Conservation (phyloP, 768 basidiomycete species). For the Porphyrellus cyaneotinctus region DNA sequence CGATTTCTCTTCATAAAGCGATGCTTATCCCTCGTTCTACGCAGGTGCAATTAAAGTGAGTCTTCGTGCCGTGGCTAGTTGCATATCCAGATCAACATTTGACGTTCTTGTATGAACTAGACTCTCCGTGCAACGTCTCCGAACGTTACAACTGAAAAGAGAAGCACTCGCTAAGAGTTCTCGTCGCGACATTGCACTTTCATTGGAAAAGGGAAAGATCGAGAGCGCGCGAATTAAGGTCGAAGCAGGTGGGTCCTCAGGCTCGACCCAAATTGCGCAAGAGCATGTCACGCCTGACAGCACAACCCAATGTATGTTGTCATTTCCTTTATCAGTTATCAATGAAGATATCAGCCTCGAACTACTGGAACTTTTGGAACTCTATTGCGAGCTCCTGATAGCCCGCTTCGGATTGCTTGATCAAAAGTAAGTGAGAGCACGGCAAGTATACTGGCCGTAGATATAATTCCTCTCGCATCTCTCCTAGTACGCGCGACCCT, state of each 20-base stretch:
- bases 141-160: conserved; percentile 90
- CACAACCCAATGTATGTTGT: conserved; percentile 10
- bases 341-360: conserved; percentile 84
- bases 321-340: conserved; percentile 49
- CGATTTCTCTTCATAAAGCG: neutral
- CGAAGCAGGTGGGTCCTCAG: conserved; percentile 62
- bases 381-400: conserved; percentile 91
- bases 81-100: neutral
- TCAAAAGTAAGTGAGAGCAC: conserved; percentile 55
- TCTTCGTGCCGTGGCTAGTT: conserved; percentile 1
- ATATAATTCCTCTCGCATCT: conserved; percentile 7
- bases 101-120: conserved; percentile 36
- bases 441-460: conserved; percentile 2
- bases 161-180: conserved; percentile 73
- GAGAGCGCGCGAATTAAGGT: conserved; percentile 85
- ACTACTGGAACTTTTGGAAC: conserved; percentile 85
- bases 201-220: conserved; percentile 73
- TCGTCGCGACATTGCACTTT: conserved; percentile 75
- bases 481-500: conserved; percentile 66
- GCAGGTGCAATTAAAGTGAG: conserved; percentile 49
- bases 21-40: conserved; percentile 2
- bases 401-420: conserved; percentile 92
- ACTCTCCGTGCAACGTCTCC: conserved; percentile 78
- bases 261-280: neutral
- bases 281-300: conserved; percentile 10